Conservation (phyloP, 2,329 filamentous ascomycete genomes). For the Daldinia sp. region DNA sequence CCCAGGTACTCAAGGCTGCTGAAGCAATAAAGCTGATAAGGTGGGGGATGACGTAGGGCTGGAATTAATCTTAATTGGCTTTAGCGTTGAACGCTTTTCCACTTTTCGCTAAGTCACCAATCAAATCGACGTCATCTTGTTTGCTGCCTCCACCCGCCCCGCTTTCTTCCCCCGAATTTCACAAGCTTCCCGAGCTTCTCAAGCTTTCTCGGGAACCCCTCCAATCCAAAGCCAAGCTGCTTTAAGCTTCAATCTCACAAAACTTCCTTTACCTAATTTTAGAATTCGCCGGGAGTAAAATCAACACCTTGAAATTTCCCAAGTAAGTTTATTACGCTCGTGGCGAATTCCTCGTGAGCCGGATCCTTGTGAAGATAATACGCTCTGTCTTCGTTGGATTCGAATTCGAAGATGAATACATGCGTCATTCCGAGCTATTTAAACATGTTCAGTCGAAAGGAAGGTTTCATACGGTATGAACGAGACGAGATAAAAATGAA, state of each 20-base stretch:
- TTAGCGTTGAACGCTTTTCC: constrained; percentile 18
- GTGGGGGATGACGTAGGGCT: constrained; percentile 39
- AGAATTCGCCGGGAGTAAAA: not conserved
- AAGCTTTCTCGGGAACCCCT: no score
- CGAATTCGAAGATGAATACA: constrained; percentile 72
- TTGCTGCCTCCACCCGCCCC: not conserved
- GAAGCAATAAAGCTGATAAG: not conserved
- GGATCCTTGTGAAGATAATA: constrained; percentile 73
- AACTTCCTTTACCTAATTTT: no score
- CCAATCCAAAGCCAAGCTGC: constrained; percentile 39
- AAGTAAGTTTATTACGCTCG: not conserved
- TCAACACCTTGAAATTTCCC: not conserved
- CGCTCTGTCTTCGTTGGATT: constrained; percentile 67
- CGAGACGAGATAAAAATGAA: not conserved
- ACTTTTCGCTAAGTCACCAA: constrained; percentile 11
- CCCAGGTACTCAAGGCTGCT: no score
- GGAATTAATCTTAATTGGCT: constrained; percentile 25
- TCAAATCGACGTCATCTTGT: constrained; percentile 22
- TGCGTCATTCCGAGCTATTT: constrained; percentile 69
- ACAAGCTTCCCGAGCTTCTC: no score
- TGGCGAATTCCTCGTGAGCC: constrained; percentile 54
- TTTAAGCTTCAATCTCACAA: not conserved
- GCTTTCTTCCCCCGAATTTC: constrained; percentile 2
- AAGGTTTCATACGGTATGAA: not conserved
- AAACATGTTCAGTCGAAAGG: not conserved